Evolutionary conservation across 2,329 filamentous ascomycete genomes (phyloP).

Genomic region (Colletotrichum siamense): DNA sequence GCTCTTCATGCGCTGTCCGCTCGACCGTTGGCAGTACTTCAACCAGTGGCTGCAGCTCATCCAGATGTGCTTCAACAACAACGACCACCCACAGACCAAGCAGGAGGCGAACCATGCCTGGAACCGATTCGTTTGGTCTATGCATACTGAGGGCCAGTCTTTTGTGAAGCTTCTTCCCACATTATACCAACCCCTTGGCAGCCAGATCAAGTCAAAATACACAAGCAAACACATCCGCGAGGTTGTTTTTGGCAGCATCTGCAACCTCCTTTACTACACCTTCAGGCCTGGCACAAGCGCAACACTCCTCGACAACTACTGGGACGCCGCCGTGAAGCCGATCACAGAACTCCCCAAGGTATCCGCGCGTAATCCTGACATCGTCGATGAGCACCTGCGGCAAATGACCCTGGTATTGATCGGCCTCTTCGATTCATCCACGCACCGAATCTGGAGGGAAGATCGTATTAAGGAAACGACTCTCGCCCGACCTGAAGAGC

Average conservation of each 20-base stretch:
- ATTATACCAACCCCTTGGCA: constrained; percentile 71
- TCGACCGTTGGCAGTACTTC: constrained; percentile 75
- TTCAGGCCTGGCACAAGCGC: constrained; percentile 73
- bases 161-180: constrained; percentile 58
- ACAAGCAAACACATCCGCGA: constrained; percentile 62
- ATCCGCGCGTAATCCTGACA: constrained; percentile 37
- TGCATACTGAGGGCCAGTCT: constrained; percentile 66
- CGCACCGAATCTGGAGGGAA: constrained; percentile 72
- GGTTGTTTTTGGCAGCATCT: constrained; percentile 71
- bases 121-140: constrained; percentile 81
- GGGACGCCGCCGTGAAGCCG: constrained; percentile 75
- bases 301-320: constrained; percentile 75
- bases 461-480: constrained; percentile 69
- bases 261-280: constrained; percentile 82
- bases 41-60: constrained; percentile 79
- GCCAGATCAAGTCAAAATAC: constrained; percentile 71
- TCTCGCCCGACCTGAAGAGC: constrained; percentile 69
- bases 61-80: constrained; percentile 83
- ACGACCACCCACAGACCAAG: constrained; percentile 69
- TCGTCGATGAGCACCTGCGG: constrained; percentile 55
- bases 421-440: constrained; percentile 68
- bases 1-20: constrained; percentile 73
- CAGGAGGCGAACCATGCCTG: constrained; percentile 83
- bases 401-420: constrained; percentile 74
- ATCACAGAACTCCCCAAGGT: constrained; percentile 48